Evolutionary conservation across 2,329 filamentous ascomycete genomes (phyloP).

Genomic region (Penicillium oxalicum): DNA sequence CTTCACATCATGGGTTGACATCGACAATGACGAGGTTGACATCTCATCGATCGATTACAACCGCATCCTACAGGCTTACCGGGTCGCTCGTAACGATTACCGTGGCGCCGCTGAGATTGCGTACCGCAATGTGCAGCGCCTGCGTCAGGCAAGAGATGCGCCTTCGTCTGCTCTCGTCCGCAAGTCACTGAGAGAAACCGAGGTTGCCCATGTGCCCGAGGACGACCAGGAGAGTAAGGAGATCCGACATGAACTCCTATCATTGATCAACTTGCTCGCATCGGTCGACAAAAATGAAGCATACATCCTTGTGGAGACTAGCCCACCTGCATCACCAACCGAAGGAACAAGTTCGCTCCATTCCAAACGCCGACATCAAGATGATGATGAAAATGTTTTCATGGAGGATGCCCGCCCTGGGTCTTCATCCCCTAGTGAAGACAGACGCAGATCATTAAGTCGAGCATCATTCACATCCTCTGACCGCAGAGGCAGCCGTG

Average conservation of each 20-base stretch:
- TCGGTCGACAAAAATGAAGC: slow-evolving; percentile 77
- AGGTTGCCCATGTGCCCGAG: slow-evolving; percentile 26
- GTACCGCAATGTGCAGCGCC: slow-evolving; percentile 50
- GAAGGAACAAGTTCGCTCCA: slow-evolving; percentile 29
- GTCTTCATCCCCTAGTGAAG: slow-evolving; percentile 13
- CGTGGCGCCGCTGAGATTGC: slow-evolving; percentile 63
- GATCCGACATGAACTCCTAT: slow-evolving; percentile 66
- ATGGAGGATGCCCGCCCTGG: slow-evolving; percentile 33
- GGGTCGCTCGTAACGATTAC: slow-evolving; percentile 77
- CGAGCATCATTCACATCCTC: slow-evolving; percentile 16
- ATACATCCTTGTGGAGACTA: slow-evolving; percentile 58
- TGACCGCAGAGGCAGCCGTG: slow-evolving; percentile 16
- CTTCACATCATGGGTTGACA: slow-evolving; percentile 42
- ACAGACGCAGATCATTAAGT: slow-evolving; percentile 18
- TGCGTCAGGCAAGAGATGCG: slow-evolving; percentile 36
- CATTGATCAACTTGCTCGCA: slow-evolving; percentile 85
- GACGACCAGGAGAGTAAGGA: slow-evolving; percentile 49
- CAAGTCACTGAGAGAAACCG: slow-evolving; percentile 31
- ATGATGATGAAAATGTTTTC: slow-evolving; percentile 36
- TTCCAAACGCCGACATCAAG: slow-evolving; percentile 41
- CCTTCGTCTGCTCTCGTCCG: slow-evolving; percentile 32
- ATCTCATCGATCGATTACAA: slow-evolving; percentile 63
- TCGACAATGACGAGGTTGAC: slow-evolving; percentile 30
- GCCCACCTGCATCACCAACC: slow-evolving; percentile 14
- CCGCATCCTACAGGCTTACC: slow-evolving; percentile 85